Base-by-base conservation (phyloP, 1,284 basidiomycete genomes). In the Ganoderma sp. region DNA sequence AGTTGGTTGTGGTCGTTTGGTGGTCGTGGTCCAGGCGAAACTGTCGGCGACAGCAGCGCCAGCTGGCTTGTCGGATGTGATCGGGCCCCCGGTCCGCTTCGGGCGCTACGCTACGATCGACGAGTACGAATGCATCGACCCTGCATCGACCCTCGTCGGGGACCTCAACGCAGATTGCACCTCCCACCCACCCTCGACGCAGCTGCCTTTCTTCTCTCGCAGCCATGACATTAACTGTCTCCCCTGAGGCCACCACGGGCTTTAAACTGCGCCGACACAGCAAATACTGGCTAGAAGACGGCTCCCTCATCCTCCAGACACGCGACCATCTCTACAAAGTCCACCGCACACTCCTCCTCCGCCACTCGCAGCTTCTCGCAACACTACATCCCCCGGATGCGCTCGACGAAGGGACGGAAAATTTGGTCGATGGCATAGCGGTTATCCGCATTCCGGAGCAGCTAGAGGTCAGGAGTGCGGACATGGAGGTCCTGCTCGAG, bases 231-330 rank as follows among this genome's bases (percentile, higher is more conserved):
- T 19, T 50, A 22, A n/a, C 54, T 3, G 3, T 25, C 8, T 8
- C 22, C 28, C 12, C 2, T 17, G n/a, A 52, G 28, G 39, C 19
- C 0, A 43, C 14, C 15, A 10, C 39, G 1, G 22, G 52, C 50
- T 61, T 37, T 5, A 61, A 57, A 5, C 25, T 68, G 1, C 71
- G 69, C 6, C 71, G 68, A 57, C 85, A 88, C 74, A 80, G 81
- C 0, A 76, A 77, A 14, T 90, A 85, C 74, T 91, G 88, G 88
- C 84, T 90, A 65, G 81, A 87, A 32, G 88, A 91, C 73, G 90
- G 87, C 63, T 85, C 86, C 15, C 74, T 90, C 19, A 76, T 88
- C 54, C 74, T 91, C 45, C 79, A 79, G 61, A 79, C 82, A 37
- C 76, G 81, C 65, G 73, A 81, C 12, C 74, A 81, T 48, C 71